Evolutionary conservation across 176 grass and related monocot genomes (phyloP), one percentile per base, ranked within the genome.

Genomic region (Chrysopogon serrulatus): DNA sequence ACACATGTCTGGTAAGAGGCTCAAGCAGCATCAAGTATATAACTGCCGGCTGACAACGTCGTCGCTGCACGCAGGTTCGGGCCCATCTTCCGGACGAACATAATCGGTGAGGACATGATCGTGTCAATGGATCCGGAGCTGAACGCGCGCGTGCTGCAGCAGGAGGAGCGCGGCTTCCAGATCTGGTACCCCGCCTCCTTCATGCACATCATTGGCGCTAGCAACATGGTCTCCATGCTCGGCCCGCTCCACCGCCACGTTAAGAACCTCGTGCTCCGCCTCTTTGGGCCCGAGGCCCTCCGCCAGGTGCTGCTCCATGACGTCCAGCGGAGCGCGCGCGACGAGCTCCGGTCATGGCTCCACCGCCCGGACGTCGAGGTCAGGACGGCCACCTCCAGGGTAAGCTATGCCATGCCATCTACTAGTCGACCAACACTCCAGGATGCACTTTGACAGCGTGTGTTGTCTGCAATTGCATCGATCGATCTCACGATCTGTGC

Each of bases 101-200:
- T n/a, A n/a, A n/a, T n/a, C n/a, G n/a, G n/a, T n/a, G n/a, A n/a
- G n/a, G n/a, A n/a, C n/a, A n/a, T n/a, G n/a, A n/a, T n/a, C n/a
- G n/a, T n/a, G n/a, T n/a, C n/a, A n/a, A n/a, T n/a, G n/a, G n/a
- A n/a, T n/a, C n/a, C n/a, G n/a, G n/a, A n/a, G n/a, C n/a, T n/a
- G n/a, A n/a, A n/a, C n/a, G n/a, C n/a, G n/a, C n/a, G n/a, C n/a
- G n/a, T n/a, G n/a, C n/a, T n/a, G 43, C 89, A 84, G 1, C 88
- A 94, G 74, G 92, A 94, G 82, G 88, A 77, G 43, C 88, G 40
- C 53, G 45, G 83, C n/a, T 91, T 94, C 61, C 43, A 94, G 49
- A 89, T 81, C 11, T 91, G 89, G 63, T 94, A 82, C 43, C 92
- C 92, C 0, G 79, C 89, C 15, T 84, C 92, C 2, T 81, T 91